Evolutionary conservation across 179 eudicot species (phyloP).

Genomic region (Dionaea muscipula): DNA sequence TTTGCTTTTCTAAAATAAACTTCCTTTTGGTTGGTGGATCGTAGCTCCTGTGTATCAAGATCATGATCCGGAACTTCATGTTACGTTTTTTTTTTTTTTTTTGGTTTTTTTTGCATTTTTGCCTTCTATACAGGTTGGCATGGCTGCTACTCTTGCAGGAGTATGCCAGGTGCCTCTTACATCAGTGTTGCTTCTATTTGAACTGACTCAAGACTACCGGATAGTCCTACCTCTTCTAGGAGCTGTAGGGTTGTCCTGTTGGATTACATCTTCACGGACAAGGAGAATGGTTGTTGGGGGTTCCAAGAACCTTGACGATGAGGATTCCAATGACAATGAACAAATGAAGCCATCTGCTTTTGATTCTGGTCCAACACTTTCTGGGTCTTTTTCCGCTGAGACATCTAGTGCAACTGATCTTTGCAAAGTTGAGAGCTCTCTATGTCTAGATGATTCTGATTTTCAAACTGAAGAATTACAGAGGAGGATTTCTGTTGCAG

Average conservation of each 20-base stretch:
- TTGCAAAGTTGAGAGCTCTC: slow-evolving; percentile 53
- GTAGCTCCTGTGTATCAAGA: too few relatives aligned
- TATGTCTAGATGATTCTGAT: slow-evolving; percentile 38
- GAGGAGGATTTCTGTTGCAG: slow-evolving; percentile 52
- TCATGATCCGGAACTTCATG: too few relatives aligned
- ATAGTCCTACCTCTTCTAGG: slow-evolving; percentile 89
- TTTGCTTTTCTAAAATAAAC: too few relatives aligned
- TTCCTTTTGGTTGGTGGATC: too few relatives aligned
- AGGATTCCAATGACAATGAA: slow-evolving; percentile 8
- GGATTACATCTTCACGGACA: slow-evolving; percentile 68
- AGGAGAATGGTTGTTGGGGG: slow-evolving; percentile 23
- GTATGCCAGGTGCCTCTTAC: slow-evolving; percentile 98
- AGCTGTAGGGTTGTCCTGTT: slow-evolving; percentile 85
- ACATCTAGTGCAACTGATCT: slow-evolving; percentile 24
- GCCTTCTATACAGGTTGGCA: slow-evolving; percentile 62
- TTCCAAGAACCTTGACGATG: slow-evolving; percentile 18
- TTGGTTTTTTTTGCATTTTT: slow-evolving; percentile 4
- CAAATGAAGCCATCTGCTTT: slow-evolving; percentile 16
- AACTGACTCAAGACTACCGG: slow-evolving; percentile 89
- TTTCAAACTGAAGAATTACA: slow-evolving; percentile 30
- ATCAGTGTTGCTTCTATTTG: slow-evolving; percentile 86
- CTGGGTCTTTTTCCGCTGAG: slow-evolving; percentile 12
- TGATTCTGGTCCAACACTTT: slow-evolving; percentile 12
- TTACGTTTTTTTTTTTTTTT: background rate
- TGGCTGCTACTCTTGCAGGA: slow-evolving; percentile 99